A percentile compares a stretch with the other conserved stretches of the same genome.
Conservation (phyloP, 2,329 filamentous ascomycete species). For the Hysterium pulicare region DNA sequence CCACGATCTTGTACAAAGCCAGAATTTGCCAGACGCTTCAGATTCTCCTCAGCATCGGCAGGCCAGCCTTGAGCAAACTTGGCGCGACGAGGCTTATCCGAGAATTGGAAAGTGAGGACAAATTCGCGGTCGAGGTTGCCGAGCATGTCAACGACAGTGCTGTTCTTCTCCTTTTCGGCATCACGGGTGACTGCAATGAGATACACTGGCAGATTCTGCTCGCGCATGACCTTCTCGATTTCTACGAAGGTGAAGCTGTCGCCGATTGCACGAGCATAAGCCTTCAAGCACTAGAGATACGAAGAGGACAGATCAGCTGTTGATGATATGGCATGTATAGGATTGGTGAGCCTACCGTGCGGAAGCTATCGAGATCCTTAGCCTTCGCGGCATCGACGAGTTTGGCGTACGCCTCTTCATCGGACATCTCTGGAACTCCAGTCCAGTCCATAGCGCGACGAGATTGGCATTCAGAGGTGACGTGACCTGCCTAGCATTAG, state of each 20-base stretch:
- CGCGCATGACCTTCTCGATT: conserved; percentile 51
- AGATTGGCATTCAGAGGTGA: conserved; percentile 47
- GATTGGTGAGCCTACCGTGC: conserved; percentile 32
- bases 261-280: conserved; percentile 46
- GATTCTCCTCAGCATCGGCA: conserved; percentile 55
- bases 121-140: conserved; percentile 62
- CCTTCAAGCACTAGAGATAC: conserved; percentile 41
- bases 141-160: conserved; percentile 52
- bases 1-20: conserved; percentile 61
- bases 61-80: conserved; percentile 60
- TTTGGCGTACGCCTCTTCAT: conserved; percentile 49
- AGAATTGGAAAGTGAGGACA: conserved; percentile 61
- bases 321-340: too few relatives aligned
- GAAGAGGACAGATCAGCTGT: not conserved
- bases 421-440: conserved; percentile 45
- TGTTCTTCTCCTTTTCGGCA: conserved; percentile 39
- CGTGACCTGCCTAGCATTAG: conserved; percentile 43
- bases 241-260: conserved; percentile 42
- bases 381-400: conserved; percentile 49
- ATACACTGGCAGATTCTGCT: conserved; percentile 46
- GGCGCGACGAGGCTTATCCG: conserved; percentile 51
- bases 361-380: conserved; percentile 51
- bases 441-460: conserved; percentile 32
- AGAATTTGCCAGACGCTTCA: conserved; percentile 62
- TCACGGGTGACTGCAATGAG: conserved; percentile 43